phyloP scores from a whole-genome alignment of 495 filamentous ascomycete species.

The Aspergillus funiculosus region DNA sequence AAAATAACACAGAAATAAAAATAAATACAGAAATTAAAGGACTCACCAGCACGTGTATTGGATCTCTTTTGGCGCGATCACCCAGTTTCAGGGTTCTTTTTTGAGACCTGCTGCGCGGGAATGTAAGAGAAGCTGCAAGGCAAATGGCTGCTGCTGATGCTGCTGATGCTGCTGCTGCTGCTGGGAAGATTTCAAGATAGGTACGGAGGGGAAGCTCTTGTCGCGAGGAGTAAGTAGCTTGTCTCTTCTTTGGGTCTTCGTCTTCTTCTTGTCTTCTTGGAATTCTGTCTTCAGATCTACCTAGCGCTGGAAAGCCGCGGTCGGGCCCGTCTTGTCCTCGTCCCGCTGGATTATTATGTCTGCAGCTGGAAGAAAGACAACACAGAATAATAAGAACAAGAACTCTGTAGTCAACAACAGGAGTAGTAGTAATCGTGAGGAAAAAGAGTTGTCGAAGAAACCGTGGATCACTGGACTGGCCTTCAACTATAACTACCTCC shows the following conservation, averaged over 20 bases:
- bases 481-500: conserved; percentile 18
- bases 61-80: conserved; percentile 10
- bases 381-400: conserved; percentile 2
- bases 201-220: too few species aligned
- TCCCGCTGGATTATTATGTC: conserved; percentile 15
- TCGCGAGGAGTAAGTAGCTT: too few species aligned
- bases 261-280: conserved; percentile 10
- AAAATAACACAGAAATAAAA: conserved; percentile 8
- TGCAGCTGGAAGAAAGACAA: conserved; percentile 6
- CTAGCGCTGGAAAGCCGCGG: conserved; percentile 5
- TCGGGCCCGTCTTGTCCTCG: conserved; percentile 8
- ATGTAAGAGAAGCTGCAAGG: conserved; percentile 25
- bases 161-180: conserved; percentile 14
- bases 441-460: too few species aligned
- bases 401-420: conserved; percentile 6
- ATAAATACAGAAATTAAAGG: conserved; percentile 4
- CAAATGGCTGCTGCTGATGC: conserved; percentile 17
- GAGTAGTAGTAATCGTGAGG: too few species aligned
- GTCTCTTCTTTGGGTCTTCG: conserved; percentile 1
- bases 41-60: conserved; percentile 23
- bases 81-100: conserved; percentile 16
- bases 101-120: conserved; percentile 22
- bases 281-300: too few species aligned
- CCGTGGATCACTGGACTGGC: conserved; percentile 15
- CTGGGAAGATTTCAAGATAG: too few species aligned